These are phyloP conservation scores for Tagetes patula DNA, from an alignment of 129 eudicot genomes.

Conservation along the genomic window DNA sequence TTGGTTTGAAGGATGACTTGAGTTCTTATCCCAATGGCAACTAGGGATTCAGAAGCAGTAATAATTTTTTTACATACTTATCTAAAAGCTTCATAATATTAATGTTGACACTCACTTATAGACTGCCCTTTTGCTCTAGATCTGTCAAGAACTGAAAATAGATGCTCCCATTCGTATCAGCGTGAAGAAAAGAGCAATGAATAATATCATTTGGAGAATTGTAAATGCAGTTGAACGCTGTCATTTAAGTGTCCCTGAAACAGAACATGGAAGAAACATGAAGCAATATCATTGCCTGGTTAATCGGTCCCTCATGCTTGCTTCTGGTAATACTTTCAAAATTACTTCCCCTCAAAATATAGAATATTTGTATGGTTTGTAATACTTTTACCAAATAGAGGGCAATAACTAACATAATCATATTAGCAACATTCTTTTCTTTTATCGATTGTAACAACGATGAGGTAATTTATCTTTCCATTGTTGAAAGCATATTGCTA, in stretches of 20 bases:
- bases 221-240: slow-evolving; percentile 76
- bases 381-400: too few relatives aligned
- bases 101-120: slow-evolving; percentile 13
- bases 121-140: slow-evolving; percentile 32
- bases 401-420: too few relatives aligned
- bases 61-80: background rate
- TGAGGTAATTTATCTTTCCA: too few relatives aligned
- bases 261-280: slow-evolving; percentile 68
- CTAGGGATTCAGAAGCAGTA: slow-evolving; percentile 75
- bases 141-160: slow-evolving; percentile 75
- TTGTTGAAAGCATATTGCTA: background rate
- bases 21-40: slow-evolving; percentile 63
- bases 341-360: too few relatives aligned
- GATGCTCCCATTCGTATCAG: slow-evolving; percentile 78
- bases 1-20: slow-evolving; percentile 86
- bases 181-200: slow-evolving; percentile 70
- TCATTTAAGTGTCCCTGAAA: slow-evolving; percentile 76
- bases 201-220: slow-evolving; percentile 65
- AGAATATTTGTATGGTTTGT: too few relatives aligned
- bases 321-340: slow-evolving; percentile 53
- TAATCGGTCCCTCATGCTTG: slow-evolving; percentile 62
- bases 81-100: background rate
- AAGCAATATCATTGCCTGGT: slow-evolving; percentile 65
- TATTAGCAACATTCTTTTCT: too few relatives aligned
- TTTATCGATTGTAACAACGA: too few relatives aligned